Conservation (phyloP, 495 filamentous ascomycete genomes). For the Parachaetomium inaequale region DNA sequence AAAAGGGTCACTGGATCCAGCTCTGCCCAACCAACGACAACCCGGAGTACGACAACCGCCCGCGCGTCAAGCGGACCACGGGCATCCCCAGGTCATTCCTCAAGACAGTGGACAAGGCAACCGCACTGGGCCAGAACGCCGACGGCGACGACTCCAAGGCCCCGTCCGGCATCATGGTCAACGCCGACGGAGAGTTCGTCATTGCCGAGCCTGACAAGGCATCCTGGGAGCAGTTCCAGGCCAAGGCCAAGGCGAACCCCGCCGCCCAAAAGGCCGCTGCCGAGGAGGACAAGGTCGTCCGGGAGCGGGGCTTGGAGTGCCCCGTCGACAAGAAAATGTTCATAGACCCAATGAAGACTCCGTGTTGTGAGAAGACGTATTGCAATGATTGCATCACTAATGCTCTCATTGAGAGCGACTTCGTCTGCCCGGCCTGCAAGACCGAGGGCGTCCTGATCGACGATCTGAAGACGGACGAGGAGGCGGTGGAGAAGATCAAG, state of each 20-base stretch:
- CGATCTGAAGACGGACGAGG: slow-evolving; percentile 78
- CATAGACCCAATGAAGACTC: slow-evolving; percentile 95
- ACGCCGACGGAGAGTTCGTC: slow-evolving; percentile 95
- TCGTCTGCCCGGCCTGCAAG: slow-evolving; percentile 87
- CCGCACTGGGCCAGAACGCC: slow-evolving; percentile 65
- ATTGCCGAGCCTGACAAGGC: slow-evolving; percentile 90
- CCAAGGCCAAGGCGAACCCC: slow-evolving; percentile 78
- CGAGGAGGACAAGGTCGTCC: slow-evolving; percentile 69
- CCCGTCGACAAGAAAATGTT: slow-evolving; percentile 95
- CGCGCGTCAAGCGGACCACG: slow-evolving; percentile 89
- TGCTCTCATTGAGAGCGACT: slow-evolving; percentile 95
- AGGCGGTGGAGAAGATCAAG: slow-evolving; percentile 70
- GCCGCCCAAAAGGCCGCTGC: slow-evolving; percentile 69
- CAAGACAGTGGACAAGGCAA: slow-evolving; percentile 88
- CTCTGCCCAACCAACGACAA: slow-evolving; percentile 96
- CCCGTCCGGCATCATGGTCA: slow-evolving; percentile 87
- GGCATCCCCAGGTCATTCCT: slow-evolving; percentile 92
- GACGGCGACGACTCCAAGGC: slow-evolving; percentile 72
- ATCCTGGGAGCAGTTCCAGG: slow-evolving; percentile 94
- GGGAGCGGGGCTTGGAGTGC: slow-evolving; percentile 85
- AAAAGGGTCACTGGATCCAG: slow-evolving; percentile 99
- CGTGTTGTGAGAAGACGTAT: slow-evolving; percentile 95
- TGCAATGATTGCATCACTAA: slow-evolving; percentile 99
- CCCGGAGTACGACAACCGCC: slow-evolving; percentile 85
- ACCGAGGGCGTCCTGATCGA: slow-evolving; percentile 89